Conservation (phyloP, 2,329 filamentous ascomycete genomes). For the Arthrobotrys musiformis region DNA sequence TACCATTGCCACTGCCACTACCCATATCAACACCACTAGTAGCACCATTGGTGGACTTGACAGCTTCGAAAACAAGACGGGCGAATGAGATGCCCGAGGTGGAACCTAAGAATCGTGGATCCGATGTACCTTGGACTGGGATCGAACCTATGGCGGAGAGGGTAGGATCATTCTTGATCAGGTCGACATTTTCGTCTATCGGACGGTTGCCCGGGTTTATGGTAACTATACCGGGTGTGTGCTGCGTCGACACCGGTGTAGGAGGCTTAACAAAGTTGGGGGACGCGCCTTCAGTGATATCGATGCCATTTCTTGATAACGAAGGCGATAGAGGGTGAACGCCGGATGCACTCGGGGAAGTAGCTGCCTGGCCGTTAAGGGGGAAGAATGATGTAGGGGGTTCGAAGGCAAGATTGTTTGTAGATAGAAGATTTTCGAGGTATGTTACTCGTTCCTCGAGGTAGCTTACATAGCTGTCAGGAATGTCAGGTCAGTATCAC, state of each 20-base stretch:
- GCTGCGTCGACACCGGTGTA: slow-evolving; percentile 38
- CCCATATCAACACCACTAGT: slow-evolving; percentile 24
- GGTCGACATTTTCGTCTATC: slow-evolving; percentile 60
- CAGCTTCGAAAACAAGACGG: slow-evolving; percentile 90
- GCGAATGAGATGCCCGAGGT: slow-evolving; percentile 94
- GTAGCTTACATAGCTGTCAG: slow-evolving; percentile 81
- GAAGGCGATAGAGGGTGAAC: slow-evolving; percentile 35
- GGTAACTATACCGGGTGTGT: slow-evolving; percentile 45
- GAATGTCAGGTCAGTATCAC: slow-evolving; percentile 6
- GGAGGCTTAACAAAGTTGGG: slow-evolving; percentile 50
- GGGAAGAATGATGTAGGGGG: slow-evolving; percentile 65
- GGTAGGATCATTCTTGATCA: slow-evolving; percentile 60
- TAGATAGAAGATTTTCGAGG: slow-evolving; percentile 78
- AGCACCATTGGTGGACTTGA: slow-evolving; percentile 71
- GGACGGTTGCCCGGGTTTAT: slow-evolving; percentile 57
- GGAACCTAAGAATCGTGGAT: slow-evolving; percentile 83
- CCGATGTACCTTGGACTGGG: slow-evolving; percentile 73
- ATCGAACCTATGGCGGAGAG: slow-evolving; percentile 49
- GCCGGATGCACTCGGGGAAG: slow-evolving; percentile 58
- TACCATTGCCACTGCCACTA: slow-evolving; percentile 46
- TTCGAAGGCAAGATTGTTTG: slow-evolving; percentile 77
- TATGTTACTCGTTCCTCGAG: slow-evolving; percentile 86
- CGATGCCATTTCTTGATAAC: slow-evolving; percentile 40
- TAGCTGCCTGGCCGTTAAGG: slow-evolving; percentile 74
- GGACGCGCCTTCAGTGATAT: slow-evolving; percentile 30